phyloP scores from a whole-genome alignment of 768 basidiomycete species.

The Chlorophyllum brunneum region DNA sequence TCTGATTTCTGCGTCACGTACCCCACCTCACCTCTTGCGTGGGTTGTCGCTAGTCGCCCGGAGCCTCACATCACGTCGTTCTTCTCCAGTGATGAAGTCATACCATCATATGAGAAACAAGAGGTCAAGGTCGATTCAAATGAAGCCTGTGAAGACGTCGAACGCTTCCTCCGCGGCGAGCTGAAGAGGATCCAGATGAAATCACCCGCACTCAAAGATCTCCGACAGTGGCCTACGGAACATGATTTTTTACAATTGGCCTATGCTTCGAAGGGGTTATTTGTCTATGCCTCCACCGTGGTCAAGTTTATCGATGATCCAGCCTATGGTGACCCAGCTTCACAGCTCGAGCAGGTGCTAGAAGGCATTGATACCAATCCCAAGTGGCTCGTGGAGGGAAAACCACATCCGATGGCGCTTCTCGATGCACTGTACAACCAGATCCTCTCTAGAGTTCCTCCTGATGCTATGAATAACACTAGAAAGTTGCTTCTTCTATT shows the following conservation, averaged over 20 bases:
- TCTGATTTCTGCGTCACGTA: not conserved
- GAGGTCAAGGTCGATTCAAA: constrained; percentile 11
- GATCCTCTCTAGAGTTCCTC: no score
- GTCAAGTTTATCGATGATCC: constrained; percentile 17
- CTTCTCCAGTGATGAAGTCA: constrained; percentile 2
- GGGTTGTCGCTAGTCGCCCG: constrained; percentile 24
- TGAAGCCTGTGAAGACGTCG: constrained; percentile 16
- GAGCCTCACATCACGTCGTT: constrained; percentile 19
- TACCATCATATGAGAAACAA: not conserved
- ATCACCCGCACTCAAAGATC: not conserved
- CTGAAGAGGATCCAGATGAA: constrained; percentile 6
- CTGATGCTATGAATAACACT: no score
- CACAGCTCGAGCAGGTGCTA: not conserved
- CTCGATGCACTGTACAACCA: no score
- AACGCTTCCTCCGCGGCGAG: constrained; percentile 11
- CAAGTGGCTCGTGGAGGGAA: no score
- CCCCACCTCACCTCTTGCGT: constrained; percentile 14
- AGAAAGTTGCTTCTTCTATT: no score
- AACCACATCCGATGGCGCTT: no score
- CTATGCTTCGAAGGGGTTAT: constrained; percentile 19
- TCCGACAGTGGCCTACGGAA: constrained; percentile 17
- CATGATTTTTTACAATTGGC: constrained; percentile 14
- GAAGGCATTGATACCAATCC: no score
- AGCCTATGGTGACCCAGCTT: not conserved
- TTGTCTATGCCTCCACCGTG: constrained; percentile 21